Base-by-base conservation (phyloP, 129 eudicot species). In the Tanacetum coccineum region DNA sequence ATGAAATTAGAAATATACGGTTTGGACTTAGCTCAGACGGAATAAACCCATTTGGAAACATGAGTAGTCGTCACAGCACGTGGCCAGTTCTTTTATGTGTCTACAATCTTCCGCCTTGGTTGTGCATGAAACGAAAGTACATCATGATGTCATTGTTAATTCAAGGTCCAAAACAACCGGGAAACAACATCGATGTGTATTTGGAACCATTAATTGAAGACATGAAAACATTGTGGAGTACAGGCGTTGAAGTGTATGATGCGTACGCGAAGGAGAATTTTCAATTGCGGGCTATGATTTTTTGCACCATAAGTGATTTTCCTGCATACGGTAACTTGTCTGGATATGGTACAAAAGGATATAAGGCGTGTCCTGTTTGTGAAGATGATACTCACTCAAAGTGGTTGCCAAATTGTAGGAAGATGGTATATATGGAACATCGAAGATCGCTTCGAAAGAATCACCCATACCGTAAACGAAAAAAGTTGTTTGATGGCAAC, bases 301-400 rank as follows among this genome's bases (percentile, higher is more conserved):
- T 9, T 59, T 59, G 9, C 44, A 59, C 64, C n/a, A 28, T 59
- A 59, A 59, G 17, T 59, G 20, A 59, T 28, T 59, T 59, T 59
- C 63, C 63, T 10, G 45, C 63, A 21, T 58, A 58, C 42, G 63
- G 40, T 1, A 58, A 58, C 12, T 58, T 58, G 8, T 58, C 18
- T 21, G 44, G 59, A 2, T 53, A 53, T 17, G 17, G 20, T 1
- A 53, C 59, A 9, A 53, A 53, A 14, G 59, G 28, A 22, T 22
- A 22, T 22, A 22, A 53, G 30, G 20, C 59, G 20, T 17, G 59
- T 17, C 22, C 22, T 14, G 56, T 5, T 44, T 44, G 12, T 44
- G 1, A 22, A 22, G 2, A 22, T 22, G 25, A 22, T 22, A 22
- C 25, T 2, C 25, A 22, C 25, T 22, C 25, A 22, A 22, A 22